Evolutionary conservation across 148 eudicot genomes (phyloP), one percentile per base, ranked within the genome.

Genomic region (Vaccinium corymbosum): DNA sequence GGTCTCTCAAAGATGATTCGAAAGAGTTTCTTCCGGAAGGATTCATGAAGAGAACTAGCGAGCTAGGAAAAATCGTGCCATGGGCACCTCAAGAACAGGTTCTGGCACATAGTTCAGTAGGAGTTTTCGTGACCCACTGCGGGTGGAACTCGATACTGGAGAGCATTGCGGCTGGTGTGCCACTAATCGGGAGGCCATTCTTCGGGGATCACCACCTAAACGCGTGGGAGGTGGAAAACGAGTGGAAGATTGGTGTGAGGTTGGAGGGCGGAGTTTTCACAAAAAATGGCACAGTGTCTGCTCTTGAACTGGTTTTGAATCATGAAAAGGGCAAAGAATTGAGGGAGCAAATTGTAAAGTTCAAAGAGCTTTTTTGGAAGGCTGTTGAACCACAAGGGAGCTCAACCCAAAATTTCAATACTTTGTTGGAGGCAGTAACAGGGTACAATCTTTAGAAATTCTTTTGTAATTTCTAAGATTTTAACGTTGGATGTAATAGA

Each of bases 141-240:
- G 95, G 98, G 3, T 94, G 98, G 98, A 93, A 92, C 76, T 94
- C 98, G 19, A 57, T 90, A 1, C 14, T 89, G 80, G 98, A 94
- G 86, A 89, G 95, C 76, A 81, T 93, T 14, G 88, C 86, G 48
- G 81, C 71, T 0, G 90, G 94, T 6, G 93, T 93, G 81, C 98
- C 98, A 0, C 70, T 93, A 83, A 88, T 94, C 3, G 89, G 98
- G 81, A 83, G 91, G 87, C 94, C 95, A 1, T 89, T 93, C 68
- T 87, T 93, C 0, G 94, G 90, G 1, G 98, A 94, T 49, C 95
- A 93, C 10, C 80, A 53, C n/a, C 25, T 94, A 72, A 91, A 91
- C 19, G 76, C 87, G 11, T 78, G 89, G 85, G 82, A 90, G 81
- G 85, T 94, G 59, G 93, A 91, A 79, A 52, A 83, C n/a, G 88